These are phyloP conservation scores for Mycena maculata DNA, from an alignment of 768 basidiomycete genomes.

Conservation along the genomic window DNA sequence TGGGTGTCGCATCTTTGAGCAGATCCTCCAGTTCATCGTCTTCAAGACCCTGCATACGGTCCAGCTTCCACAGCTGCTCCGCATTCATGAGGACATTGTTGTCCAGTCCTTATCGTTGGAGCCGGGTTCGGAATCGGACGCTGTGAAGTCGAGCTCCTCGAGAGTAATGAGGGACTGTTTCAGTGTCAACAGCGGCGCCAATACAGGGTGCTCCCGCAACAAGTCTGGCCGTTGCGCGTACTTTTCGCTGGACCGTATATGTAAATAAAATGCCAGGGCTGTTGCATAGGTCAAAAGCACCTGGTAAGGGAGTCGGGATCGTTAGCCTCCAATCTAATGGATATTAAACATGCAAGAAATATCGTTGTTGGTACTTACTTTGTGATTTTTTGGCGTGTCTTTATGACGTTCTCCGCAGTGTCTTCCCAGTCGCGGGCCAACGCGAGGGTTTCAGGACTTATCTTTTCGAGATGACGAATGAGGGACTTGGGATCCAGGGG, in stretches of 20 bases:
- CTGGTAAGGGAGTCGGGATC: conserved; percentile 69
- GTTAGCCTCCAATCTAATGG: conserved; percentile 59
- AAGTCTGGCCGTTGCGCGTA: conserved; percentile 70
- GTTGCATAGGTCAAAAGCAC: conserved; percentile 90
- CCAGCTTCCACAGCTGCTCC: conserved; percentile 57
- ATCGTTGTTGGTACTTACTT: conserved; percentile 54
- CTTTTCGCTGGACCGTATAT: conserved; percentile 80
- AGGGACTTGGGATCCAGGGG: conserved; percentile 70
- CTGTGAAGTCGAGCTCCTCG: conserved; percentile 85
- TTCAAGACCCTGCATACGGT: conserved; percentile 52
- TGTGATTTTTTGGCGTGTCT: conserved; percentile 63
- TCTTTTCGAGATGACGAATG: conserved; percentile 78
- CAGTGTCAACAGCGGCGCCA: conserved; percentile 80
- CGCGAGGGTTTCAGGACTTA: conserved; percentile 81
- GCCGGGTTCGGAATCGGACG: conserved; percentile 61
- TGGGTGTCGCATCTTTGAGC: conserved; percentile 66
- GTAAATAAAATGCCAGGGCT: conserved; percentile 91
- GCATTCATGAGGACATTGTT: conserved; percentile 51
- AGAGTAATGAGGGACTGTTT: conserved; percentile 86
- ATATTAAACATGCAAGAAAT: not conserved
- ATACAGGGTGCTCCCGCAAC: conserved; percentile 77
- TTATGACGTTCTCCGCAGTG: conserved; percentile 64
- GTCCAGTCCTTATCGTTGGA: too few species aligned
- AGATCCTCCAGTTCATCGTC: conserved; percentile 66
- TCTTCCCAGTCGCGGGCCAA: conserved; percentile 89